These are phyloP conservation scores for Chionographis japonica DNA, from an alignment of 106 monocot species.

Conservation along the genomic window DNA sequence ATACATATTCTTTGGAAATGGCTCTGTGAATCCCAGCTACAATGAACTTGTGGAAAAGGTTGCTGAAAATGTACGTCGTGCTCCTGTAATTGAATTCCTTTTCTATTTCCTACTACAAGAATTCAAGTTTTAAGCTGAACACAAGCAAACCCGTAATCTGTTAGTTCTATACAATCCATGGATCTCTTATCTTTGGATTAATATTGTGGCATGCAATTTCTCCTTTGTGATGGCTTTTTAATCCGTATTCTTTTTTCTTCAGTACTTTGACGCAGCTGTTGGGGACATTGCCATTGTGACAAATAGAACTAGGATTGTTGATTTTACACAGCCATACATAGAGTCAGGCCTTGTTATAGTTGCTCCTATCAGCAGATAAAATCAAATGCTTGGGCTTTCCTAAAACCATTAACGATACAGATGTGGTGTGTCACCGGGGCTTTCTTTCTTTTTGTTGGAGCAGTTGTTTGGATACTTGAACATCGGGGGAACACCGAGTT, in stretches of 20 bases:
- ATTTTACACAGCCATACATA: constrained; percentile 30
- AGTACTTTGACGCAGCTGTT: constrained; percentile 34
- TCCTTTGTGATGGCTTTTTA: not conserved
- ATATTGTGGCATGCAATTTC: no score
- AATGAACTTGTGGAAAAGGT: constrained; percentile 30
- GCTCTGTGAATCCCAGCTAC: constrained; percentile 36
- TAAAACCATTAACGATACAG: constrained; percentile 23
- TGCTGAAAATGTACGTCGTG: constrained; percentile 18
- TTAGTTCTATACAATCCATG: not conserved
- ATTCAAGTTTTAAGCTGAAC: not conserved
- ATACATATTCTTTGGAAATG: constrained; percentile 33
- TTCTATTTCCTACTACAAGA: no score
- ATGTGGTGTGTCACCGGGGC: constrained; percentile 33
- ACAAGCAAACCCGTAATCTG: no score
- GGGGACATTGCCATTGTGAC: constrained; percentile 36
- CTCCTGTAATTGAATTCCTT: no score
- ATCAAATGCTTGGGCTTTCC: constrained; percentile 25
- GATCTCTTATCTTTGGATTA: no score
- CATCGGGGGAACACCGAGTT: constrained; percentile 26
- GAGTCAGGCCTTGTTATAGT: constrained; percentile 31
- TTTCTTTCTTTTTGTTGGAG: constrained; percentile 31
- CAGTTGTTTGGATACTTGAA: constrained; percentile 39
- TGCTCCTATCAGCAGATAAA: constrained; percentile 17
- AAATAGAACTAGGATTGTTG: constrained; percentile 31
- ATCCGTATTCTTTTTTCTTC: not conserved